Evolutionary conservation across 108 stramenopile genomes (phyloP).

Genomic region (Nitzschia inconspicua): DNA sequence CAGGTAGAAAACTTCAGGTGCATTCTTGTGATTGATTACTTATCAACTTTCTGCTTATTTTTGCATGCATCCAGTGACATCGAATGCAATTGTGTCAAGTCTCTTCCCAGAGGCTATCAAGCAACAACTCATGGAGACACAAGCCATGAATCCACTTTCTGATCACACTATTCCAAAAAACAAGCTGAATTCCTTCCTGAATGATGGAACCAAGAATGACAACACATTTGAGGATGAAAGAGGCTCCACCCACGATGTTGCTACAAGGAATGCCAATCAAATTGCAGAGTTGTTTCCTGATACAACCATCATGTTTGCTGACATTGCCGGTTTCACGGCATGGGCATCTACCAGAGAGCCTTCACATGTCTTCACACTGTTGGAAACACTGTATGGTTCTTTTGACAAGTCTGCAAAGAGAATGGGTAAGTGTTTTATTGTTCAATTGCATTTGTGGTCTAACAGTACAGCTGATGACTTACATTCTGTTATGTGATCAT

Average conservation of each 20-base stretch:
- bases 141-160: background rate
- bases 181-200: background rate
- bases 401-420: slow-evolving; percentile 15
- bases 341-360: slow-evolving; percentile 20
- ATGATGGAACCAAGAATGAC: slow-evolving; percentile 1
- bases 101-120: slow-evolving; percentile 21
- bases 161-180: slow-evolving; percentile 1
- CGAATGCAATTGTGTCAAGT: slow-evolving; percentile 7
- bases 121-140: background rate
- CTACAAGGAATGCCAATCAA: slow-evolving; percentile 1
- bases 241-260: too few species aligned
- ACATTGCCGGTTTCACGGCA: slow-evolving; percentile 23
- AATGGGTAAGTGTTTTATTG: too few species aligned
- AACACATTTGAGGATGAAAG: background rate
- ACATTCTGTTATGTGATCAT: too few species aligned
- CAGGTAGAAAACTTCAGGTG: too few species aligned
- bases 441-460: too few species aligned
- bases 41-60: too few species aligned
- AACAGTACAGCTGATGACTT: too few species aligned
- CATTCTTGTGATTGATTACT: too few species aligned
- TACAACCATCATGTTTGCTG: slow-evolving; percentile 16
- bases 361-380: slow-evolving; percentile 11
- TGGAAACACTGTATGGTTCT: slow-evolving; percentile 8
- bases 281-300: slow-evolving; percentile 15
- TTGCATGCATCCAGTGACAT: too few species aligned